Evolutionary conservation across 73 alveolate species (phyloP).

Genomic region (Uronychia binucleata): DNA sequence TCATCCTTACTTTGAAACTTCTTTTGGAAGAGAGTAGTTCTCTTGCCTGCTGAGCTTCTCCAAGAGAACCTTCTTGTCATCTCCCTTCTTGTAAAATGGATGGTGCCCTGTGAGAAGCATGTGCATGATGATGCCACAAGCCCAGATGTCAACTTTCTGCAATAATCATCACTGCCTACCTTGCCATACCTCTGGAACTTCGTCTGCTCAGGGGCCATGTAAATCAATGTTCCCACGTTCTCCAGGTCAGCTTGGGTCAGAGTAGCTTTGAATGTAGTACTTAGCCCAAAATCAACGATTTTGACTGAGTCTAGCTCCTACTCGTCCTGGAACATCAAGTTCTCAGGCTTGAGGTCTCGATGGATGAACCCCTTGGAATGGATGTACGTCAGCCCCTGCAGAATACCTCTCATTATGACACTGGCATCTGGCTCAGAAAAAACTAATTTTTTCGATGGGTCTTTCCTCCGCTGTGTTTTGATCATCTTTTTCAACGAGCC

Average conservation of each 20-base stretch:
- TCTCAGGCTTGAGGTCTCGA: constrained; percentile 91
- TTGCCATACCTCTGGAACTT: constrained; percentile 71
- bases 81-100: constrained; percentile 71
- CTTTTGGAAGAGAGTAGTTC: constrained; percentile 51
- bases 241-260: constrained; percentile 32
- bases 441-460: background rate
- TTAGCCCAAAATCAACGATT: constrained; percentile 61
- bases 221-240: constrained; percentile 79
- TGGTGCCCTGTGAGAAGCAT: constrained; percentile 77
- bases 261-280: constrained; percentile 30
- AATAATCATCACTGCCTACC: constrained; percentile 6
- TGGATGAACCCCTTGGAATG: constrained; percentile 81
- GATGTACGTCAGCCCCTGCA: constrained; percentile 74
- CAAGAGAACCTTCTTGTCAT: constrained; percentile 43
- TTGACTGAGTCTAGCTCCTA: constrained; percentile 49
- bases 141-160: constrained; percentile 80
- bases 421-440: constrained; percentile 50
- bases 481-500: constrained; percentile 68
- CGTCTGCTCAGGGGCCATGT: constrained; percentile 92
- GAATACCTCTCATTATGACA: background rate
- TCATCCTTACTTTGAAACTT: constrained; percentile 34
- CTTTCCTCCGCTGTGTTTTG: background rate
- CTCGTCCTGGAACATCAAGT: constrained; percentile 74
- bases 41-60: background rate
- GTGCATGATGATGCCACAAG: constrained; percentile 82